Conservation (phyloP, 139 green algal genomes). For the Chlamydomonas sp. region DNA sequence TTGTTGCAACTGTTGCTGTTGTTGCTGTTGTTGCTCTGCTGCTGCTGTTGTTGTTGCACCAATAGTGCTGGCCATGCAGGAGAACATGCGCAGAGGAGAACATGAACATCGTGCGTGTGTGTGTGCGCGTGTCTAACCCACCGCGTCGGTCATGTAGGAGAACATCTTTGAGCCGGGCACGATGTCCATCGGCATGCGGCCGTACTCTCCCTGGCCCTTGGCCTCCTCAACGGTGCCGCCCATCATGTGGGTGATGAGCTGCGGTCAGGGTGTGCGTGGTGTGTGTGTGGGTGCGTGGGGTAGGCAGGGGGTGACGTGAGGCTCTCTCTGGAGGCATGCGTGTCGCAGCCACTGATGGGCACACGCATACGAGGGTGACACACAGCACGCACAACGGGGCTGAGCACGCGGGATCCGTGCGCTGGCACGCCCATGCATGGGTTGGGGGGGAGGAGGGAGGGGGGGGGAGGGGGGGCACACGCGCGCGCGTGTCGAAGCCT, state of each 20-base stretch:
- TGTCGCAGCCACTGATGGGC: not conserved
- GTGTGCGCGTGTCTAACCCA: too few species aligned
- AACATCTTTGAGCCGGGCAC: constrained; percentile 61
- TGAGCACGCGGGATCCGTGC: too few species aligned
- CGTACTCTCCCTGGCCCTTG: constrained; percentile 85
- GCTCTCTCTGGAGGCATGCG: constrained; percentile 27
- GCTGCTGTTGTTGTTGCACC: too few species aligned
- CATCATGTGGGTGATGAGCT: constrained; percentile 45
- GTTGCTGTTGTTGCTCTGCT: too few species aligned
- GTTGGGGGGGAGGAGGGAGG: too few species aligned
- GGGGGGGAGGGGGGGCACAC: too few species aligned
- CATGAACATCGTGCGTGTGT: too few species aligned
- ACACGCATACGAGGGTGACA: not conserved
- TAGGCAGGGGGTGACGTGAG: not conserved
- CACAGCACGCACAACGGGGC: too few species aligned
- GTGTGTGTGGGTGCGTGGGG: not conserved
- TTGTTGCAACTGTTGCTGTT: too few species aligned
- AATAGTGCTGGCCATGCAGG: too few species aligned
- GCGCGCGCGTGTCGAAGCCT: not conserved
- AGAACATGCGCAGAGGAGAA: too few species aligned
- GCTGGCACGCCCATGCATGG: too few species aligned
- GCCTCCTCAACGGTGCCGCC: constrained; percentile 74
- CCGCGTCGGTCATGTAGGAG: constrained; percentile 21
- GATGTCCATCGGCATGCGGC: constrained; percentile 83
- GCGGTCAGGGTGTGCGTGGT: constrained; percentile 7